phyloP scores from a whole-genome alignment of 371 early-diverging fungal species.

The Saksenaea vasiformis region DNA sequence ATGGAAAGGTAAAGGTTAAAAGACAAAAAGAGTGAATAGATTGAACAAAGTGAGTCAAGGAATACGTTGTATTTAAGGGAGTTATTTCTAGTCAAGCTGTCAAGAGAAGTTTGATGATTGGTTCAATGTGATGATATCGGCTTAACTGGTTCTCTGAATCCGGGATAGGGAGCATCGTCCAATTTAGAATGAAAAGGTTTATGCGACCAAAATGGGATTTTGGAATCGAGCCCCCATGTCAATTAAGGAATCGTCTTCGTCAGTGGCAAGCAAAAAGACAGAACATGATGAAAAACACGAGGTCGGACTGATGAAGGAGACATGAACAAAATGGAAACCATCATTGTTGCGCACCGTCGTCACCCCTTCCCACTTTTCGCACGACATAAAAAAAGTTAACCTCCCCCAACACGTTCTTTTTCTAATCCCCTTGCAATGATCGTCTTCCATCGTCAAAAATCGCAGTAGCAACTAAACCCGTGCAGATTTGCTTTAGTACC shows the following conservation, averaged over 20 bases:
- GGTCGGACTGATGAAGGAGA: constrained; percentile 5
- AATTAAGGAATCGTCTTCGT: constrained; percentile 7
- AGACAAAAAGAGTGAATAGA: constrained; percentile 14
- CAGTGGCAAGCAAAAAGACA: constrained; percentile 7
- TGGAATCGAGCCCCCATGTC: constrained; percentile 16
- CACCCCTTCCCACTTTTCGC: constrained; percentile 5
- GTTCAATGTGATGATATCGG: constrained; percentile 12
- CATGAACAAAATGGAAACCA: background rate
- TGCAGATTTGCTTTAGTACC: constrained; percentile 2
- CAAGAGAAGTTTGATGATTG: constrained; percentile 16
- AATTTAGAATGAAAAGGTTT: constrained; percentile 25
- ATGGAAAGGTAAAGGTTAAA: constrained; percentile 10
- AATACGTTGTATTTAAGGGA: constrained; percentile 23
- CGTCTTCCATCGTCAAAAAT: constrained; percentile 6
- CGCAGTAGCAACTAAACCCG: constrained; percentile 6
- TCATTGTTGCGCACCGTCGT: constrained; percentile 7
- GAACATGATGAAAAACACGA: constrained; percentile 8
- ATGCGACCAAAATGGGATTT: constrained; percentile 20
- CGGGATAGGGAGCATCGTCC: constrained; percentile 21
- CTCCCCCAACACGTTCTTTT: constrained; percentile 6
- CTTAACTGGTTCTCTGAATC: constrained; percentile 8
- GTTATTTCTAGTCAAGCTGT: constrained; percentile 8
- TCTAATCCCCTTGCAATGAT: background rate
- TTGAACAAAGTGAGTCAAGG: constrained; percentile 10
- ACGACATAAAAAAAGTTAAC: background rate